These are phyloP conservation scores for Agastache rugosa DNA, from an alignment of 257 asterid genomes.

Conservation along the genomic window DNA sequence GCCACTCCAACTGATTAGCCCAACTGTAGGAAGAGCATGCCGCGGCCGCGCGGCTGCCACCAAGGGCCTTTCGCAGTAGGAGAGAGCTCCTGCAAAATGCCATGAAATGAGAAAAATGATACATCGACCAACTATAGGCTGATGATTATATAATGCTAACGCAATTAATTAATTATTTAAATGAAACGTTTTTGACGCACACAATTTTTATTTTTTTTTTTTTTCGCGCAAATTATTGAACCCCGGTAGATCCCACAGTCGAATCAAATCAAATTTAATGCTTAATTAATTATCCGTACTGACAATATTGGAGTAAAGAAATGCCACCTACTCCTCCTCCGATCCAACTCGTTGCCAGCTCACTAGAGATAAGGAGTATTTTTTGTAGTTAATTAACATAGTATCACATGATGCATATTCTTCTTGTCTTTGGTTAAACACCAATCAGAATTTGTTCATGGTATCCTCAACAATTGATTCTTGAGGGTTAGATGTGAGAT, in stretches of 20 bases:
- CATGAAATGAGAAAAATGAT: slow-evolving; percentile 36
- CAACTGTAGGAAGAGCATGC: slow-evolving; percentile 22
- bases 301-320: neutral
- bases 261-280: neutral
- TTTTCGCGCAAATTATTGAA: neutral
- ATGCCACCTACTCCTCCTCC: neutral
- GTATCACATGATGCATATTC: too few relatives aligned
- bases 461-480: too few relatives aligned
- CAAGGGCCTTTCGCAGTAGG: slow-evolving; percentile 51
- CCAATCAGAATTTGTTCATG: too few relatives aligned
- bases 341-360: too few relatives aligned
- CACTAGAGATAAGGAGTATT: too few relatives aligned
- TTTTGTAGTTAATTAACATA: too few relatives aligned
- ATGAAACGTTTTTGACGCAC: neutral
- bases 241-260: neutral
- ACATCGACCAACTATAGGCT: too few relatives aligned
- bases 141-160: neutral
- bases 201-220: neutral
- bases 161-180: neutral
- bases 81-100: slow-evolving; percentile 55
- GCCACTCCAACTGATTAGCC: slow-evolving; percentile 29
- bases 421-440: too few relatives aligned
- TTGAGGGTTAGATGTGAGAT: too few relatives aligned
- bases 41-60: slow-evolving; percentile 33
- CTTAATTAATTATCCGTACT: neutral